phyloP scores from a whole-genome alignment of 140 eudicot species.

The Flaveria floridana region DNA sequence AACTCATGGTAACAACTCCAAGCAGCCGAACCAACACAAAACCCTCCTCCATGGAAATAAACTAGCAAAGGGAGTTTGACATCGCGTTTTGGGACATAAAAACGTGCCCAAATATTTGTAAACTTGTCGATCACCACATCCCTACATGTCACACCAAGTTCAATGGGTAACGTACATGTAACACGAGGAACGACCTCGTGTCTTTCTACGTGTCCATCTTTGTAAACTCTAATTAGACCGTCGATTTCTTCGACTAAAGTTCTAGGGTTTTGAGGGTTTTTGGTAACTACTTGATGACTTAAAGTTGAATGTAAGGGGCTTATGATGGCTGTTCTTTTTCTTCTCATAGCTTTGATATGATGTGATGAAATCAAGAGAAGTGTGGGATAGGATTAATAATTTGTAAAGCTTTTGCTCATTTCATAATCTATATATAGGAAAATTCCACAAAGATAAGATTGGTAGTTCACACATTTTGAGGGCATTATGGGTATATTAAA shows the following conservation, averaged over 20 bases:
- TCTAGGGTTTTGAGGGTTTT: constrained; percentile 36
- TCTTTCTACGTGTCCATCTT: constrained; percentile 77
- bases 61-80: constrained; percentile 52
- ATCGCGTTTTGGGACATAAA: constrained; percentile 58
- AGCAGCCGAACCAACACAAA: constrained; percentile 90
- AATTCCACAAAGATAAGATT: constrained; percentile 33
- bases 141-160: constrained; percentile 44
- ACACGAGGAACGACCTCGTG: constrained; percentile 55
- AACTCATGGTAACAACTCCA: constrained; percentile 92
- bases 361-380: constrained; percentile 10
- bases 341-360: constrained; percentile 31
- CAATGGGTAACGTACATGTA: constrained; percentile 37
- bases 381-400: background rate
- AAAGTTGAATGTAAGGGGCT: constrained; percentile 35
- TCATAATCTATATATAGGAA: constrained; percentile 39
- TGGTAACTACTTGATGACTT: constrained; percentile 37
- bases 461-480: constrained; percentile 20
- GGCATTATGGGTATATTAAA: constrained; percentile 30
- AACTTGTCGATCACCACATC: constrained; percentile 56
- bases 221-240: constrained; percentile 64
- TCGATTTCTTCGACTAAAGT: constrained; percentile 53
- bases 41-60: constrained; percentile 94
- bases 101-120: constrained; percentile 73
- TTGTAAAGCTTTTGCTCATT: constrained; percentile 21
- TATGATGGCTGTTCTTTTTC: constrained; percentile 55